Evolutionary conservation across 805 yeast genomes (phyloP).

Genomic region (Cyberlindnera suaveolens): DNA sequence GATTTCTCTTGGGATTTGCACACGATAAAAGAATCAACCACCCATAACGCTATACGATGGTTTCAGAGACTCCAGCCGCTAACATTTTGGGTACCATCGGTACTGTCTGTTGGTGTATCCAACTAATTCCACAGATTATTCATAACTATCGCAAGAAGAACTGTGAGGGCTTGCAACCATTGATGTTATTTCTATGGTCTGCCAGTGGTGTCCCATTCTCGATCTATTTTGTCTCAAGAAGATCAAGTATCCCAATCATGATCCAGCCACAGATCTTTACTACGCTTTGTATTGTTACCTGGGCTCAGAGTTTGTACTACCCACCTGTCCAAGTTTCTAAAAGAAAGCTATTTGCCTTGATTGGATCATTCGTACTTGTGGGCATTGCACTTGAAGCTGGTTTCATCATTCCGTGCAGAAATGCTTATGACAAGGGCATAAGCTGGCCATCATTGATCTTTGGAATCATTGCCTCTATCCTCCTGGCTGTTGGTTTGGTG

Average conservation of each 20-base stretch:
- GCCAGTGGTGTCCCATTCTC: slow-evolving; percentile 75
- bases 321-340: slow-evolving; percentile 52
- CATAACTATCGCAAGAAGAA: slow-evolving; percentile 69
- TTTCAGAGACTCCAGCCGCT: slow-evolving; percentile 36
- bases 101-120: slow-evolving; percentile 89
- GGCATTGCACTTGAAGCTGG: slow-evolving; percentile 64
- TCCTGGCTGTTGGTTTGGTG: slow-evolving; percentile 69
- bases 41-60: background rate
- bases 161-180: slow-evolving; percentile 78
- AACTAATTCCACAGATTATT: slow-evolving; percentile 77
- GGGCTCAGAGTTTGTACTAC: slow-evolving; percentile 61
- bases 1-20: too few relatives aligned
- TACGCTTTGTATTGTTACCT: slow-evolving; percentile 58
- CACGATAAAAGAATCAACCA: too few relatives aligned
- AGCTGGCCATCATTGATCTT: slow-evolving; percentile 77
- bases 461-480: slow-evolving; percentile 73
- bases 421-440: slow-evolving; percentile 41
- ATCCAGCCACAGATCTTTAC: slow-evolving; percentile 86
- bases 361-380: slow-evolving; percentile 33
- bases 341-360: slow-evolving; percentile 30
- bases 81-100: slow-evolving; percentile 83
- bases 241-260: slow-evolving; percentile 70
- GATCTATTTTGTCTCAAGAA: slow-evolving; percentile 69
- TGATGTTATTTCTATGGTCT: slow-evolving; percentile 80
- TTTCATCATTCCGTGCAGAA: slow-evolving; percentile 63